These are phyloP conservation scores for Claviceps spartinae DNA, from an alignment of 2,329 filamentous ascomycete genomes.

Conservation along the genomic window DNA sequence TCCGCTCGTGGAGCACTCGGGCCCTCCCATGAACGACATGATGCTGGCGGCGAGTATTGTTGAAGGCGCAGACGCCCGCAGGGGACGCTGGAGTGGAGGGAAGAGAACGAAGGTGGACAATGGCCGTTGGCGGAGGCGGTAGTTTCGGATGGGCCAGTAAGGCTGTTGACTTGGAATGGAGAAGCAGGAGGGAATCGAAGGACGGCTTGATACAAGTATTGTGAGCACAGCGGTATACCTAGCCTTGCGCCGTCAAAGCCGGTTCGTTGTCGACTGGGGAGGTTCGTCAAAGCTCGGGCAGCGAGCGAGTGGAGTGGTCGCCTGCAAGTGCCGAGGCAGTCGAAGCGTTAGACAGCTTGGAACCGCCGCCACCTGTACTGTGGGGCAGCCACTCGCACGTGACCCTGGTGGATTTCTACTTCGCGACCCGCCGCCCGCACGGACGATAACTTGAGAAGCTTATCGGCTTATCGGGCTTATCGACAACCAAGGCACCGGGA, in stretches of 20 bases:
- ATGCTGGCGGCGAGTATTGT: conserved; percentile 9
- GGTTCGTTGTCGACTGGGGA: not conserved
- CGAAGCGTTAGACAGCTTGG: too few species aligned
- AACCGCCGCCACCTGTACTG: too few species aligned
- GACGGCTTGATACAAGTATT: not conserved
- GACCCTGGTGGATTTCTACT: too few species aligned
- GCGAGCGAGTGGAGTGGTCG: too few species aligned
- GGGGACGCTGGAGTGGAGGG: not conserved
- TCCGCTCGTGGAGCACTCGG: conserved; percentile 90
- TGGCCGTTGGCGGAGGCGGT: too few species aligned
- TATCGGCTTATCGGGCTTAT: conserved; percentile 12
- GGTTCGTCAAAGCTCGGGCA: not conserved
- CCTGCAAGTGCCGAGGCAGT: too few species aligned
- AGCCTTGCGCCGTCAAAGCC: not conserved
- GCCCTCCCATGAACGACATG: conserved; percentile 93
- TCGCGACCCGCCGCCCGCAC: too few species aligned
- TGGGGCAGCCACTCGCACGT: too few species aligned
- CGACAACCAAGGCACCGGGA: conserved; percentile 16
- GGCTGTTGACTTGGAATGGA: not conserved
- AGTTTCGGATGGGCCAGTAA: too few species aligned
- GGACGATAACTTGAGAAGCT: too few species aligned
- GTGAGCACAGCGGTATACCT: not conserved
- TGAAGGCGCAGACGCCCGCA: not conserved
- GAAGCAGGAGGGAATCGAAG: not conserved
- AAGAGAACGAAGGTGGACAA: conserved; percentile 7